These are phyloP conservation scores for Russula emetica DNA, from an alignment of 768 basidiomycete genomes.

Conservation along the genomic window DNA sequence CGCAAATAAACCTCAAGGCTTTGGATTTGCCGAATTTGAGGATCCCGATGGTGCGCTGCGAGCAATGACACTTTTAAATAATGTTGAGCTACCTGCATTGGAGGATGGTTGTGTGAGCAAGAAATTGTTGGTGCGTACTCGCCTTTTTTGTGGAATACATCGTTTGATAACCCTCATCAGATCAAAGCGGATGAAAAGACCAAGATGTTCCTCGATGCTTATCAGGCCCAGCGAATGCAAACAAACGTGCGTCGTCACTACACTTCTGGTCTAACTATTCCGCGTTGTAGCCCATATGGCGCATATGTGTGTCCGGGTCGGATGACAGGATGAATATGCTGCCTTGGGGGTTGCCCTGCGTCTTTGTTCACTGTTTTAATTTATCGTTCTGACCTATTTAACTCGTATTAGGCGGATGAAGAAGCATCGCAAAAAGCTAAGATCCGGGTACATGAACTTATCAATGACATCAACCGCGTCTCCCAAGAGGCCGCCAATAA, in stretches of 20 bases:
- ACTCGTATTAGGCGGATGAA: slow-evolving; percentile 60
- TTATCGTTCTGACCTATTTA: slow-evolving; percentile 11
- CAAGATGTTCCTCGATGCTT: slow-evolving; percentile 79
- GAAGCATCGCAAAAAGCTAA: slow-evolving; percentile 57
- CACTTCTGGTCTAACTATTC: slow-evolving; percentile 7
- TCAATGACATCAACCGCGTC: slow-evolving; percentile 65
- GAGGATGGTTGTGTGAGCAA: slow-evolving; percentile 60
- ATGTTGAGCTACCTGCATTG: slow-evolving; percentile 57
- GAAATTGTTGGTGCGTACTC: slow-evolving; percentile 60
- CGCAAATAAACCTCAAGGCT: slow-evolving; percentile 90
- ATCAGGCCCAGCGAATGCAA: slow-evolving; percentile 69
- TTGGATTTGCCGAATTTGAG: slow-evolving; percentile 95
- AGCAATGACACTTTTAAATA: slow-evolving; percentile 61
- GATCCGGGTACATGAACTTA: slow-evolving; percentile 56
- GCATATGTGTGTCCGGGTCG: slow-evolving; percentile 5
- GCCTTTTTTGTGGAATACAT: background rate
- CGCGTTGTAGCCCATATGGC: slow-evolving; percentile 12
- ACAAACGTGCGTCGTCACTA: slow-evolving; percentile 61
- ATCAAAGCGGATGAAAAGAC: slow-evolving; percentile 98
- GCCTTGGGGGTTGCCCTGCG: slow-evolving; percentile 6
- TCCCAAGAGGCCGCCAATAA: slow-evolving; percentile 72
- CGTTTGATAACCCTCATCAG: slow-evolving; percentile 46
- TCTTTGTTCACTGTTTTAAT: background rate
- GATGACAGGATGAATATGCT: background rate
- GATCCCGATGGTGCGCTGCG: slow-evolving; percentile 89